Evolutionary conservation across 208 protist species (phyloP).

Genomic region (Trypanosoma avium): DNA sequence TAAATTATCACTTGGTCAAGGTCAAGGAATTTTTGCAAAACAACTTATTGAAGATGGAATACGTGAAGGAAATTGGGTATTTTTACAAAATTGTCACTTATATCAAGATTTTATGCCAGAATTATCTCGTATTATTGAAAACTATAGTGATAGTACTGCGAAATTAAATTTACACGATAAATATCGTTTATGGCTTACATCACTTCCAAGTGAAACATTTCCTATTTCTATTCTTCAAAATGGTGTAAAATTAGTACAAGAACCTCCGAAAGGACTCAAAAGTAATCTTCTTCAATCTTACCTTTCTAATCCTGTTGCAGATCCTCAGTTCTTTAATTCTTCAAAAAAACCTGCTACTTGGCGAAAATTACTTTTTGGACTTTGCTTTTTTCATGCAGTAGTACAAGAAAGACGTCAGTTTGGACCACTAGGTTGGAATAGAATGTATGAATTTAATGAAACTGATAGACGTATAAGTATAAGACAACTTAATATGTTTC

Average conservation of each 20-base stretch:
- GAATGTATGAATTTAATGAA: constrained; percentile 98
- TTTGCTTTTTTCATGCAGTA: constrained; percentile 97
- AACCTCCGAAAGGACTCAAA: constrained; percentile 97
- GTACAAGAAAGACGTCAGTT: constrained; percentile 96
- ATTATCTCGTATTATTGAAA: constrained; percentile 92
- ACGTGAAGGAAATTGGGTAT: constrained; percentile 91
- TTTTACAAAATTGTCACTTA: constrained; percentile 96
- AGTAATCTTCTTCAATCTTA: constrained; percentile 96
- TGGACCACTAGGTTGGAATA: constrained; percentile 96
- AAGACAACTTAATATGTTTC: constrained; percentile 95
- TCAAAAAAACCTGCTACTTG: constrained; percentile 82
- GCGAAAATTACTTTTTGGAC: constrained; percentile 93
- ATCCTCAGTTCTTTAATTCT: constrained; percentile 83
- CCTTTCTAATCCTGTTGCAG: constrained; percentile 85
- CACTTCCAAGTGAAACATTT: constrained; percentile 96
- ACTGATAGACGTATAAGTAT: constrained; percentile 95
- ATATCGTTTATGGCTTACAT: constrained; percentile 98
- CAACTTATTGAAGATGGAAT: constrained; percentile 90
- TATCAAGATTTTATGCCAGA: constrained; percentile 94
- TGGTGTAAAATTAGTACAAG: constrained; percentile 98
- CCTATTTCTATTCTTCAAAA: constrained; percentile 98
- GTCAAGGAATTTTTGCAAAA: constrained; percentile 91
- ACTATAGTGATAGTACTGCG: constrained; percentile 83
- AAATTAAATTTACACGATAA: constrained; percentile 92
- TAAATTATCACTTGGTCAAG: constrained; percentile 96